Base-by-base conservation (phyloP, 257 asterid genomes). In the Lavandula angustifolia region DNA sequence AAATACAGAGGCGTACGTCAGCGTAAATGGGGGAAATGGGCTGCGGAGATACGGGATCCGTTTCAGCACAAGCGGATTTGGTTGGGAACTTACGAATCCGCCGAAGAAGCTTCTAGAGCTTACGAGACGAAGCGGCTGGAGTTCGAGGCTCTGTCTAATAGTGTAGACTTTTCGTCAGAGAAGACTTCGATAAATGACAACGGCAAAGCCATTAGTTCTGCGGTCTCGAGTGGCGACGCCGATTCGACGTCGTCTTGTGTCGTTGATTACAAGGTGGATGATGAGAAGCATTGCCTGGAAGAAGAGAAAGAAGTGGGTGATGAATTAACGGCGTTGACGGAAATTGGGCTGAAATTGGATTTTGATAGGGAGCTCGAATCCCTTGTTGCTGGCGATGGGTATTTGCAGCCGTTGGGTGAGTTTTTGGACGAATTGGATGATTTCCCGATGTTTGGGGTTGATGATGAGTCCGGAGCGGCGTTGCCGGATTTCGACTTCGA, bases 11-110 rank as follows among this genome's bases (percentile, higher is more conserved):
- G 97, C 13, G 97, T 92, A 6, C 84, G 97, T 0, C 88, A 76
- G 60, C 78, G 99, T 1, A 87, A 85, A 77, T 92, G 97, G 99
- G 99, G 99, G 10, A 89, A 84, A 78, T 92, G 96, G 96, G 99
- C 97, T 0, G 97, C 99, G 0, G 99, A 92, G 52, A 92, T 92
- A 18, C 92, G 96, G 0, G 95, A 92, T 11, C 99, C 99, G 0
- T 66, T 80, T 12, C 68, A 58, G 65, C 87, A 79, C 0, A 92
- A 79, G 51, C 48, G 99, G 79, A 75, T 89, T 34, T 92, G 99
- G 99, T 46, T 92, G 72, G 99, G 99, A 2, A 92, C 99, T 0
- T 92, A 70, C 56, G 22, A 44, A 11, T 75, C 96, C 0, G 87
- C 96, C 0, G 95, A 83, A 58, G 96, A 85, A 5, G 99, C 99